These are phyloP conservation scores for Fraxinus platypoda DNA, from an alignment of 305 asterid genomes.

Conservation along the genomic window DNA sequence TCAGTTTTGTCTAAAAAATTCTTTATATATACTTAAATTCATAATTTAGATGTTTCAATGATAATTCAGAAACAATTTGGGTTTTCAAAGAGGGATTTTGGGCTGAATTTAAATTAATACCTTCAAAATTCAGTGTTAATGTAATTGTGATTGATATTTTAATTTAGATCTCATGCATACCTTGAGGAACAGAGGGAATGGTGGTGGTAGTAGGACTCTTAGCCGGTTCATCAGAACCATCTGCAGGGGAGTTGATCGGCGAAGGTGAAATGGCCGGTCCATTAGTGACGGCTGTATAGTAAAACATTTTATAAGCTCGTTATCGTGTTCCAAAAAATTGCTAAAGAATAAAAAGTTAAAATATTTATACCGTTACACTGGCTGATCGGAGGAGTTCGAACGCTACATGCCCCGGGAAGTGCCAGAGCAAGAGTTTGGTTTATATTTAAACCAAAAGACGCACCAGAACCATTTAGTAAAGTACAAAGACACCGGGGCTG, in stretches of 20 bases:
- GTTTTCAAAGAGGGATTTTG: neutral
- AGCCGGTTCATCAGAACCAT: constrained; percentile 23
- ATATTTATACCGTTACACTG: constrained; percentile 31
- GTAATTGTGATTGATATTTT: neutral
- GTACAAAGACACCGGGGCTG: constrained; percentile 55
- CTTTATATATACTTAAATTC: neutral
- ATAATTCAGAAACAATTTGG: no score
- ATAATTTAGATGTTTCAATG: neutral
- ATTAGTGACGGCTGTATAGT: constrained; percentile 3
- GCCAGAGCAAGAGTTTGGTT: constrained; percentile 38
- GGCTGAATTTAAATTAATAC: neutral
- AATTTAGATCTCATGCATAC: constrained; percentile 14
- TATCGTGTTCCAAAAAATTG: neutral
- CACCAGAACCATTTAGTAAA: constrained; percentile 38
- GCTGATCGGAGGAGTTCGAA: constrained; percentile 29
- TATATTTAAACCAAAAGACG: constrained; percentile 34
- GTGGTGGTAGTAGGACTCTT: constrained; percentile 25
- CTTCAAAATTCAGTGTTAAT: neutral
- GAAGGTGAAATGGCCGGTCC: constrained; percentile 33
- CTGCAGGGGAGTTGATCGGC: constrained; percentile 32
- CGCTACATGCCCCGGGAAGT: constrained; percentile 38
- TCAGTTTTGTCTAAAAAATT: neutral
- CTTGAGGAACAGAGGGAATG: constrained; percentile 34
- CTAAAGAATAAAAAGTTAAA: neutral
- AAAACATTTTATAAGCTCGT: neutral